phyloP scores from a whole-genome alignment of 73 alveolate genomes.

The Symbiodinium pilosum region DNA sequence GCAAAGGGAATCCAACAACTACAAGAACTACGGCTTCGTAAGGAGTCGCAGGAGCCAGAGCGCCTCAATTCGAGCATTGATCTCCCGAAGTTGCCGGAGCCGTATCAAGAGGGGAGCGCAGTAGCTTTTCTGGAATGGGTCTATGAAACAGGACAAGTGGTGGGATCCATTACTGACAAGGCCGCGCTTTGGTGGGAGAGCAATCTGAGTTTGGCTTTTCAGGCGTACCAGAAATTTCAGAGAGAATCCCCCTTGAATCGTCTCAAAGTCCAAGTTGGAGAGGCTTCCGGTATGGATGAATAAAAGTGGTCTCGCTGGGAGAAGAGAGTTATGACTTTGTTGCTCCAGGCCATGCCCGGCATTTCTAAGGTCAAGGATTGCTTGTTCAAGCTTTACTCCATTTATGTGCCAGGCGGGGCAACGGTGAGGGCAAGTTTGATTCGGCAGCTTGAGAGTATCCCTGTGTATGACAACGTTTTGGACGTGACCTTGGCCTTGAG shows the following conservation, averaged over 20 bases:
- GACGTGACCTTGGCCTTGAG: background rate
- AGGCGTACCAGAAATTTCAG: background rate
- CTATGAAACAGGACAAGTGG: background rate
- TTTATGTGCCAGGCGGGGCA: background rate
- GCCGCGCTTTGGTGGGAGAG: background rate
- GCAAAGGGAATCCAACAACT: too few species aligned
- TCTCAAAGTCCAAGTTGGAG: background rate
- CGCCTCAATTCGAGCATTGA: background rate
- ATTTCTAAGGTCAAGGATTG: background rate
- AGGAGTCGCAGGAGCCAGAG: background rate
- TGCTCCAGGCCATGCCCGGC: background rate
- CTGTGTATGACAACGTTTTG: background rate
- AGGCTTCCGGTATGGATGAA: background rate
- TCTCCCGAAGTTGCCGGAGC: background rate
- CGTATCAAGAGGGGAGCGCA: background rate
- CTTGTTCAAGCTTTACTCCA: background rate
- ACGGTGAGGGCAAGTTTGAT: background rate
- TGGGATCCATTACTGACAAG: background rate
- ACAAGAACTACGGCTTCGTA: too few species aligned
- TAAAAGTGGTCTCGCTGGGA: background rate
- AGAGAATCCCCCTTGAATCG: background rate
- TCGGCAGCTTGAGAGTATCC: background rate
- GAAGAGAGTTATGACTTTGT: background rate
- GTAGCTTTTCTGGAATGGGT: background rate
- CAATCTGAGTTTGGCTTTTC: background rate